Evolutionary conservation across 306 rosid species (phyloP).

Genomic region (Glycine tomentella): DNA sequence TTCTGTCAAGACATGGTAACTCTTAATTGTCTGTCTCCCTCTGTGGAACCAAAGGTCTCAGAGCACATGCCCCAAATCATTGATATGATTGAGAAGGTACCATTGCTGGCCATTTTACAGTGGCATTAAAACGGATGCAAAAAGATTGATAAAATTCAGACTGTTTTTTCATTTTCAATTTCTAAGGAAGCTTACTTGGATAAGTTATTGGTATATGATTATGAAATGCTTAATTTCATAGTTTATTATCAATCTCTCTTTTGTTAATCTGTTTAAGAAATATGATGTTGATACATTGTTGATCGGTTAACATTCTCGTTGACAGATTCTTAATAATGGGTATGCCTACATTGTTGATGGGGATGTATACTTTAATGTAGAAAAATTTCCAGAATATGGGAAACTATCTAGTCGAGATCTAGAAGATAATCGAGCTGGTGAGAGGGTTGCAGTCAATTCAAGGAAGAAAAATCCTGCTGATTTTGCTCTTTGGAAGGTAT

Average conservation of each 20-base stretch:
- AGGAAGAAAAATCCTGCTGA: slow-evolving; percentile 98
- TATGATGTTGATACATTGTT: slow-evolving; percentile 37
- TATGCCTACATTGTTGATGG: slow-evolving; percentile 86
- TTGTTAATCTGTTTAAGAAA: slow-evolving; percentile 29
- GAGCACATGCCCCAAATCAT: slow-evolving; percentile 90
- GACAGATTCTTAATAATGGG: slow-evolving; percentile 89
- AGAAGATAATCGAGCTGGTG: slow-evolving; percentile 98
- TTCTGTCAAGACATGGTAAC: slow-evolving; percentile 75
- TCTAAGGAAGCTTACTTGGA: slow-evolving; percentile 33
- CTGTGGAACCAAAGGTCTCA: slow-evolving; percentile 91
- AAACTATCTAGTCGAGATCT: slow-evolving; percentile 77
- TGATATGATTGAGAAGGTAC: slow-evolving; percentile 88
- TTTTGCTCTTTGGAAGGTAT: slow-evolving; percentile 98
- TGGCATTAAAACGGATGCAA: background rate
- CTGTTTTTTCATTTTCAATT: slow-evolving; percentile 32
- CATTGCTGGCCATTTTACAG: slow-evolving; percentile 19
- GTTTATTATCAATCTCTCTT: slow-evolving; percentile 26
- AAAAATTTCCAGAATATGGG: slow-evolving; percentile 88
- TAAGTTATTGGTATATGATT: background rate
- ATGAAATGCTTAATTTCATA: slow-evolving; percentile 31
- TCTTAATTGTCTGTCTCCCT: slow-evolving; percentile 84
- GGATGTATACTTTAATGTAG: slow-evolving; percentile 85
- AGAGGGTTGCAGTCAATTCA: slow-evolving; percentile 89
- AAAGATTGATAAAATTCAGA: slow-evolving; percentile 29
- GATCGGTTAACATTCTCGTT: slow-evolving; percentile 49